Conservation (phyloP, 805 yeast genomes). For the Lipomyces starkeyi region DNA sequence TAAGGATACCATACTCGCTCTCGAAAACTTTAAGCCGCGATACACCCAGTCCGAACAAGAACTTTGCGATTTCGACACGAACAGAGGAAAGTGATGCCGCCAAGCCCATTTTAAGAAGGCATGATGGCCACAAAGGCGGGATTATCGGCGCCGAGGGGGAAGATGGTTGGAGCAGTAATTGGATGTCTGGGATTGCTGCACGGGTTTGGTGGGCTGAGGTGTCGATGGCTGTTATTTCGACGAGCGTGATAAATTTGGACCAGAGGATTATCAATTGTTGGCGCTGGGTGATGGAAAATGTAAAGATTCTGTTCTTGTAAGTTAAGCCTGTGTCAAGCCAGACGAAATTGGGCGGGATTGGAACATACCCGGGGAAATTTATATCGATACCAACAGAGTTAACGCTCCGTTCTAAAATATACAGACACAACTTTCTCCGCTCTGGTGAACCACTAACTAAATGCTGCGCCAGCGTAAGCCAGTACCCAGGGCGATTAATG, state of each 20-base stretch:
- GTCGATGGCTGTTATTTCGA: conserved; percentile 82
- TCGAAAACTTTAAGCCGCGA: conserved; percentile 7
- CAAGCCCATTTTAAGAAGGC: conserved; percentile 22
- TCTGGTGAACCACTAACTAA: conserved; percentile 27
- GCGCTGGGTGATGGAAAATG: conserved; percentile 3
- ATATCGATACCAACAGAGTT: conserved; percentile 6
- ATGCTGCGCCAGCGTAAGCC: conserved; percentile 15
- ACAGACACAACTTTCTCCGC: conserved; percentile 25
- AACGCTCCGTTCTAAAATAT: conserved; percentile 17
- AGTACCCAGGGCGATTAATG: conserved; percentile 9
- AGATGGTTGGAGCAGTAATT: conserved; percentile 5
- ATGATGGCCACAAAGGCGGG: conserved; percentile 22
- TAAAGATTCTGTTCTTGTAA: conserved; percentile 15
- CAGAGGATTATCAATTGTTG: conserved; percentile 57
- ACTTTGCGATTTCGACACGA: conserved; percentile 26
- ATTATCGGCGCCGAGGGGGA: conserved; percentile 3
- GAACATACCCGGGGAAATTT: conserved; percentile 21
- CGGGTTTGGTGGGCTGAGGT: conserved; percentile 80
- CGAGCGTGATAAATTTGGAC: conserved; percentile 74
- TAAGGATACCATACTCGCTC: conserved; percentile 7
- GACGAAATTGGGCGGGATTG: not conserved
- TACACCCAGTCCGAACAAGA: conserved; percentile 10
- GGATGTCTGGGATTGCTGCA: conserved; percentile 15
- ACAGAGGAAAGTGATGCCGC: conserved; percentile 25
- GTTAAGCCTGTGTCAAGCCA: not conserved